Conservation (phyloP, 371 early-diverging fungal genomes). For the Mucor racemosus region DNA sequence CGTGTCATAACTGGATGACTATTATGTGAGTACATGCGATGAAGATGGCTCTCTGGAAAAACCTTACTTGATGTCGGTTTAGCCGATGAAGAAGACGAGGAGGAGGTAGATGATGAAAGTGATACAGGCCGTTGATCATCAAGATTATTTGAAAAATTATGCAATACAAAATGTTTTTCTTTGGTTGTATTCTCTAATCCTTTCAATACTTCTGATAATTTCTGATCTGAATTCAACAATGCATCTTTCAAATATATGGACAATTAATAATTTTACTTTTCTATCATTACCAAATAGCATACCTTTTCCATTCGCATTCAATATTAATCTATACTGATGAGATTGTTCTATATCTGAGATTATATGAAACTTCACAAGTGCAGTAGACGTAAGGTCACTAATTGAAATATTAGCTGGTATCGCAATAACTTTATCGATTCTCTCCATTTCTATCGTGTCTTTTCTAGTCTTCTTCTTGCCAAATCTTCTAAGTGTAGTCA, state of each 20-base stretch:
- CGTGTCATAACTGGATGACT: conserved; percentile 24
- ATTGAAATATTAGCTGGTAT: conserved; percentile 30
- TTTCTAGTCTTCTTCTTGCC: conserved; percentile 23
- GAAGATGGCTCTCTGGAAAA: conserved; percentile 19
- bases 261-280: neutral
- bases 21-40: conserved; percentile 1
- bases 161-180: conserved; percentile 27
- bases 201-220: conserved; percentile 14
- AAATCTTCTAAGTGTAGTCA: conserved; percentile 17
- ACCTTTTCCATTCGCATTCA: conserved; percentile 24
- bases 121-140: conserved; percentile 1
- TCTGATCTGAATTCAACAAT: conserved; percentile 5
- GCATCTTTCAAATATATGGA: conserved; percentile 5
- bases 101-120: conserved; percentile 11
- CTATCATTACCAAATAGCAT: neutral
- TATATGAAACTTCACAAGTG: conserved; percentile 39
- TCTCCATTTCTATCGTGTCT: conserved; percentile 17
- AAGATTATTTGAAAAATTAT: conserved; percentile 12
- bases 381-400: conserved; percentile 27
- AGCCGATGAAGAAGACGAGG: conserved; percentile 14
- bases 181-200: conserved; percentile 5
- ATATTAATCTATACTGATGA: conserved; percentile 23
- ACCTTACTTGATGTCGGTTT: conserved; percentile 24
- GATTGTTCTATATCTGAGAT: conserved; percentile 20
- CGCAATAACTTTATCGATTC: conserved; percentile 45